Percentiles rank a stretch among this genome's conserved stretches.
Evolutionary conservation across 139 green algal genomes (phyloP).

Genomic region (Bryopsis sp.): DNA sequence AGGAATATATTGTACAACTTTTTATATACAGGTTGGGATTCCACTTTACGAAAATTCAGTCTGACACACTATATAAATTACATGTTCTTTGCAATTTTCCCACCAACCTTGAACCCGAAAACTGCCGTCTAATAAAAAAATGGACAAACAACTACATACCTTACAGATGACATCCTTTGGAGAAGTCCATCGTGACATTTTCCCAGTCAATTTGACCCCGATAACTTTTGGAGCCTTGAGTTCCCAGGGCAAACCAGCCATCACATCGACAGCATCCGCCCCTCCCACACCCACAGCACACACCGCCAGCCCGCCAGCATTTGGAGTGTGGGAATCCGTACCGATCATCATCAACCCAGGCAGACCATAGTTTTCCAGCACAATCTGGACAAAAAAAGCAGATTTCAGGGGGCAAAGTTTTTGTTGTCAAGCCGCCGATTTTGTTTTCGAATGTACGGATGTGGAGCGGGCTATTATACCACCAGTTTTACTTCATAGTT

Average conservation of each 20-base stretch:
- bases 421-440: too few species aligned
- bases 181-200: conserved; percentile 76
- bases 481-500: too few species aligned
- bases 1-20: too few species aligned
- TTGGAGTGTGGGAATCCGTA: conserved; percentile 91
- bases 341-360: conserved; percentile 92
- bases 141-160: too few species aligned
- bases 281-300: conserved; percentile 85
- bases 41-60: too few species aligned
- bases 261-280: conserved; percentile 93
- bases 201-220: conserved; percentile 83
- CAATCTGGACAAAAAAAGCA: conserved; percentile 51
- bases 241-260: conserved; percentile 95
- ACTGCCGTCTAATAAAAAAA: too few species aligned
- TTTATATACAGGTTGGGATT: too few species aligned
- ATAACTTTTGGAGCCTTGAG: conserved; percentile 91
- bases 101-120: too few species aligned
- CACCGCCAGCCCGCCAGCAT: conserved; percentile 83
- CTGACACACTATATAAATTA: too few species aligned
- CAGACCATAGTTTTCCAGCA: conserved; percentile 95
- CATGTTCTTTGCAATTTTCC: too few species aligned
- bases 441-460: too few species aligned
- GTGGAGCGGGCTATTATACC: too few species aligned
- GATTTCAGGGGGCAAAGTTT: background rate
- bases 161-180: conserved; percentile 95